A percentile compares a stretch with the other conserved stretches of the same genome.
Evolutionary conservation across 768 basidiomycete genomes (phyloP).

Genomic region (Panaeolus papilionaceus): DNA sequence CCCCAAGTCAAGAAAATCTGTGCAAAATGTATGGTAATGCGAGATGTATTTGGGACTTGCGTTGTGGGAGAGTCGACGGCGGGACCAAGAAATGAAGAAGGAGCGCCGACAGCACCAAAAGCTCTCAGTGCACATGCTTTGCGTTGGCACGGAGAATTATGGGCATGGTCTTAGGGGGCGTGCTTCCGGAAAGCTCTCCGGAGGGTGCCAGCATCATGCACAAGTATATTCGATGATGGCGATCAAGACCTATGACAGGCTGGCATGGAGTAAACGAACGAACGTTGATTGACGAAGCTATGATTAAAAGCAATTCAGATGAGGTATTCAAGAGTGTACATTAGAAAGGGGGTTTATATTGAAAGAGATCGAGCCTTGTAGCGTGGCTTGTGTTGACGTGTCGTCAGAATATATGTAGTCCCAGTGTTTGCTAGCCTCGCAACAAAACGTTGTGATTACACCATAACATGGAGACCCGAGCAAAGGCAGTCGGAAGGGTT

Average conservation of each 20-base stretch:
- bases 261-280: constrained; percentile 3
- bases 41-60: too few relatives aligned
- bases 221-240: not conserved
- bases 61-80: too few relatives aligned
- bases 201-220: not conserved
- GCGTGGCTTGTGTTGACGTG: too few relatives aligned
- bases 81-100: too few relatives aligned
- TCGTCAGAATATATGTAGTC: too few relatives aligned
- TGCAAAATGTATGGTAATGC: too few relatives aligned
- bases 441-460: too few relatives aligned
- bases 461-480: too few relatives aligned
- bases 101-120: not conserved
- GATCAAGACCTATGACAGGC: not conserved
- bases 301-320: not conserved
- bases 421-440: too few relatives aligned
- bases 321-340: not conserved
- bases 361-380: too few relatives aligned
- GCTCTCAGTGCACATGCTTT: not conserved
- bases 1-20: too few relatives aligned
- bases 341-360: not conserved
- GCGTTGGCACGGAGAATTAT: not conserved
- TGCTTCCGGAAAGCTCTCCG: not conserved
- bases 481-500: not conserved
- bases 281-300: not conserved
- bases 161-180: not conserved